These are phyloP conservation scores for Debaryomycetaceae sp. DNA, from an alignment of 1,139 yeast species.

Conservation along the genomic window DNA sequence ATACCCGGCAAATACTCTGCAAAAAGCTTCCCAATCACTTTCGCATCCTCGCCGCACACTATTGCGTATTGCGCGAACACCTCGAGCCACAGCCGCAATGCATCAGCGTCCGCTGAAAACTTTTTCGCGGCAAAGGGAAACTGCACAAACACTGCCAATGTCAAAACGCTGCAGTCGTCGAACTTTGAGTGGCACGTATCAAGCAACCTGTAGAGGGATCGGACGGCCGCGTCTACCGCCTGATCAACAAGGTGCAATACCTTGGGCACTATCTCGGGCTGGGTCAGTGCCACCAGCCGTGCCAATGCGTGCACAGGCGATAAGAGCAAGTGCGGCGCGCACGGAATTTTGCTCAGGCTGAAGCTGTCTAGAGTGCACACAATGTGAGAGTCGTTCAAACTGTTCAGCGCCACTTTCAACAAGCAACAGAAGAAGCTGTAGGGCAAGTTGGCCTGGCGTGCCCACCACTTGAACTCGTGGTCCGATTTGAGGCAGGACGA, in stretches of 20 bases:
- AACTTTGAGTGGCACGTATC: conserved; percentile 43
- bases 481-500: conserved; percentile 20
- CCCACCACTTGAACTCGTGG: conserved; percentile 51
- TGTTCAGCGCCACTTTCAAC: conserved; percentile 31
- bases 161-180: conserved; percentile 48
- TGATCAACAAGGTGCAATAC: conserved; percentile 63
- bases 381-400: conserved; percentile 13
- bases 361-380: conserved; percentile 14
- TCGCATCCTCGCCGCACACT: conserved; percentile 44
- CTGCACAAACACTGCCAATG: conserved; percentile 64
- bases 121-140: conserved; percentile 36
- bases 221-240: conserved; percentile 54
- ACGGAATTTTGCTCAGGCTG: conserved; percentile 21
- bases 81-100: conserved; percentile 38
- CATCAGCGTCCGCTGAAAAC: conserved; percentile 1
- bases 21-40: conserved; percentile 17
- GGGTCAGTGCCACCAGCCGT: background rate
- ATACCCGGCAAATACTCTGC: conserved; percentile 10
- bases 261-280: background rate
- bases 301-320: conserved; percentile 36
- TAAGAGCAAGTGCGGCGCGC: conserved; percentile 32
- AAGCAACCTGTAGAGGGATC: conserved; percentile 74
- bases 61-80: conserved; percentile 31
- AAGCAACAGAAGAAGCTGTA: conserved; percentile 53
- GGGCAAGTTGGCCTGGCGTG: conserved; percentile 33